phyloP scores from a whole-genome alignment of 306 rosid species.

The Pyrus bretschneideri region DNA sequence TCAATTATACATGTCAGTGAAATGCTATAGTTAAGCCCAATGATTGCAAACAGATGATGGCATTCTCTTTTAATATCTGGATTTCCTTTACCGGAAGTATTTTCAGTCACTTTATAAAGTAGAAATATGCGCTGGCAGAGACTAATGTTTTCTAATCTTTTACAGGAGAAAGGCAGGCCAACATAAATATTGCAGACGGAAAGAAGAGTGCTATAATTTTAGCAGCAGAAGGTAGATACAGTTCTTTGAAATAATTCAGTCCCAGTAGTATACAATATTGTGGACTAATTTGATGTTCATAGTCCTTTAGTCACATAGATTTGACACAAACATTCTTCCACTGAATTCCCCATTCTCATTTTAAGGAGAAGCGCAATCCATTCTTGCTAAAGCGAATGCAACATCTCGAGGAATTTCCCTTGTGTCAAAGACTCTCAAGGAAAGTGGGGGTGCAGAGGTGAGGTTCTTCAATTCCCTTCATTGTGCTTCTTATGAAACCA shows the following conservation, averaged over 20 bases:
- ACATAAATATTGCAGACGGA: conserved; percentile 91
- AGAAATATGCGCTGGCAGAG: conserved; percentile 14
- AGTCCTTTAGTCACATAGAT: conserved; percentile 9
- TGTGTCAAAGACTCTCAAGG: conserved; percentile 67
- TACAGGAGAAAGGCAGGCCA: conserved; percentile 90
- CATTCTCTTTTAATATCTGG: conserved; percentile 9
- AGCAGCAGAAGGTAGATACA: conserved; percentile 73
- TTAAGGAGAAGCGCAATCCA: conserved; percentile 93
- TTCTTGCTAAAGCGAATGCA: conserved; percentile 86
- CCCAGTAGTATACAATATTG: not conserved
- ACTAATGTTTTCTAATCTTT: conserved; percentile 19
- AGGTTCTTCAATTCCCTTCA: conserved; percentile 18
- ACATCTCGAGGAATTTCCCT: conserved; percentile 72
- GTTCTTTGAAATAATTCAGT: conserved; percentile 4
- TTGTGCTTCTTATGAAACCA: not conserved
- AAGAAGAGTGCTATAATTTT: conserved; percentile 76
- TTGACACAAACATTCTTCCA: not conserved
- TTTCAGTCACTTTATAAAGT: conserved; percentile 2
- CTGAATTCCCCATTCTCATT: conserved; percentile 14
- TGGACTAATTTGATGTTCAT: conserved; percentile 12
- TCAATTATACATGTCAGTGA: not conserved
- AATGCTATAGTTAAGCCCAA: not conserved
- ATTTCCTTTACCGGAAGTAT: conserved; percentile 2
- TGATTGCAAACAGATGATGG: not conserved
- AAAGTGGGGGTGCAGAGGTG: conserved; percentile 85